These are phyloP conservation scores for Amaranthus tricolor DNA, from an alignment of 179 eudicot species.

Conservation along the genomic window DNA sequence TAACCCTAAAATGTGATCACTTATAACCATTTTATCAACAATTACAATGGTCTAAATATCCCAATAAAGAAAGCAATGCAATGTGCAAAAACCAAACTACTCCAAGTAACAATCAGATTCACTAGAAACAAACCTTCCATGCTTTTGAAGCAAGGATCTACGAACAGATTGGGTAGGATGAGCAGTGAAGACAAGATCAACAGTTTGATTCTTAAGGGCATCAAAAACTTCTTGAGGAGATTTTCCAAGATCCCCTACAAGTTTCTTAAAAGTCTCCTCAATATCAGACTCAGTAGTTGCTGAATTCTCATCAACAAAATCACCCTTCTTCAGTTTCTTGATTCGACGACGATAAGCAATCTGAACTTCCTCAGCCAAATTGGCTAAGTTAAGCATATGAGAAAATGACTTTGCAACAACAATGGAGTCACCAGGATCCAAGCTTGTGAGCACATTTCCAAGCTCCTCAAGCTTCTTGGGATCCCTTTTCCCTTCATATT, in stretches of 20 bases:
- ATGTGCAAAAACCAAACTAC: too few relatives aligned
- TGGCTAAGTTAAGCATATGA: conserved; percentile 89
- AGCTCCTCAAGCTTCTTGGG: conserved; percentile 81
- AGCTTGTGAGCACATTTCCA: conserved; percentile 71
- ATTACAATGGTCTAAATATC: background rate
- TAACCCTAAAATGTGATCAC: too few relatives aligned
- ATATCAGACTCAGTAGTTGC: conserved; percentile 86
- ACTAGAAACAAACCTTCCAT: conserved; percentile 56
- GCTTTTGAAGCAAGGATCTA: conserved; percentile 90
- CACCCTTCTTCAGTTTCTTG: conserved; percentile 75
- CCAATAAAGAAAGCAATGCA: background rate
- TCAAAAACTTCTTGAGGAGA: conserved; percentile 84
- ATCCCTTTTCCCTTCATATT: conserved; percentile 78
- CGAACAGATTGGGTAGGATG: conserved; percentile 93
- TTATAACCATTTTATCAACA: background rate
- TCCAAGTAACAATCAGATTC: background rate
- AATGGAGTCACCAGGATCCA: conserved; percentile 89
- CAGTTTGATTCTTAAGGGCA: conserved; percentile 85
- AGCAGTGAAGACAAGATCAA: conserved; percentile 80
- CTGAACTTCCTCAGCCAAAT: conserved; percentile 94
- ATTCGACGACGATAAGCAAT: conserved; percentile 74
- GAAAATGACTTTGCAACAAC: conserved; percentile 78
- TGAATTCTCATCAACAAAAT: conserved; percentile 69
- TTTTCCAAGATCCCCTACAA: conserved; percentile 68
- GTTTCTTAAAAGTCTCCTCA: conserved; percentile 83